Evolutionary conservation across 1,284 basidiomycete species (phyloP).

Genomic region (Rugosomyces carneus): DNA sequence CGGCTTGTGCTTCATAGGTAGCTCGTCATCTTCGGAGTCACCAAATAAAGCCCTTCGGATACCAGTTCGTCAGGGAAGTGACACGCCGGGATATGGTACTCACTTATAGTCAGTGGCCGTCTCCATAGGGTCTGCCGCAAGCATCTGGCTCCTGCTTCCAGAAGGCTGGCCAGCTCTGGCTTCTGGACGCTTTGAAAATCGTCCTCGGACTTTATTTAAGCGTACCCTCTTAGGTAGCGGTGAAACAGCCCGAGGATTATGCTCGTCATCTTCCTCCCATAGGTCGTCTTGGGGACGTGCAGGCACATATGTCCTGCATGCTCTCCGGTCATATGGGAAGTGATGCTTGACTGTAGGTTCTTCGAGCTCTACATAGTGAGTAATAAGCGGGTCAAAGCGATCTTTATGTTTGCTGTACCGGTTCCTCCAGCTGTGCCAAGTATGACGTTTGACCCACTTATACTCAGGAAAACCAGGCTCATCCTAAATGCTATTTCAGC

Average conservation of each 20-base stretch:
- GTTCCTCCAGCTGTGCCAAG: conserved; percentile 69
- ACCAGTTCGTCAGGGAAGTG: not conserved
- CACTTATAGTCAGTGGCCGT: conserved; percentile 4
- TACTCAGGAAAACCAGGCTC: conserved; percentile 19
- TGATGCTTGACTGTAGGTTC: conserved; percentile 19
- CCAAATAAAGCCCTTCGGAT: conserved; percentile 3
- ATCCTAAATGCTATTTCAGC: not conserved
- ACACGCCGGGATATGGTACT: not conserved
- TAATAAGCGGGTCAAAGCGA: conserved; percentile 48
- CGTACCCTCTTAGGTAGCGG: conserved; percentile 10
- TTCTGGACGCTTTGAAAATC: not conserved
- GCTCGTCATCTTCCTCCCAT: conserved; percentile 13
- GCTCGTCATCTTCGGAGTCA: conserved; percentile 4
- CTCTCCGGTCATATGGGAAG: conserved; percentile 20
- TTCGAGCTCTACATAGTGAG: conserved; percentile 31
- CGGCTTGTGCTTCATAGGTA: not conserved
- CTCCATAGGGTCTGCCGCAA: not conserved
- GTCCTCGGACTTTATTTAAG: not conserved
- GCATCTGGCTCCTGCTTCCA: conserved; percentile 8
- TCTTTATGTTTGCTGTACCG: conserved; percentile 60
- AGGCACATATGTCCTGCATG: conserved; percentile 9
- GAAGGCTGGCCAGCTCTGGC: not conserved
- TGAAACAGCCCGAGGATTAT: not conserved
- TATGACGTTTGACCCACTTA: conserved; percentile 58
- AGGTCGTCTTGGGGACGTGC: conserved; percentile 10